Conservation (phyloP, 129 eudicot genomes). For the Arctium lappa region DNA sequence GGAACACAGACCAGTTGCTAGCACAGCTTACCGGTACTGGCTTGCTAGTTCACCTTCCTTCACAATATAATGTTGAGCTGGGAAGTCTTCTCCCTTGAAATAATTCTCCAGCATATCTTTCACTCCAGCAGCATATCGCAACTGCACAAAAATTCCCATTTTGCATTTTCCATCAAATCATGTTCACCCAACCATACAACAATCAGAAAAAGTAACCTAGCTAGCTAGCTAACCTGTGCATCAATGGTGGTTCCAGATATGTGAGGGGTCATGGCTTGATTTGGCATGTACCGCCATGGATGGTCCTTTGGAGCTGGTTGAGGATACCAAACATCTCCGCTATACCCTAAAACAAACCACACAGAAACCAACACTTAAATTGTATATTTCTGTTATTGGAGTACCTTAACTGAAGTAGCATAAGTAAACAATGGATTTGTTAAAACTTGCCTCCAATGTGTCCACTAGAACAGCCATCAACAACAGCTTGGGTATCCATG, state of each 20-base stretch:
- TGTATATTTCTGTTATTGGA: background rate
- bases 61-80: conserved; percentile 78
- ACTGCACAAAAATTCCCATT: conserved; percentile 33
- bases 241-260: conserved; percentile 98
- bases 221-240: conserved; percentile 56
- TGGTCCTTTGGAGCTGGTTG: conserved; percentile 99
- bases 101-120: conserved; percentile 94
- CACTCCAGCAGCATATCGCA: conserved; percentile 89
- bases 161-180: background rate
- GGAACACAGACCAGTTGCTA: background rate
- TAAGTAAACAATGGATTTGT: background rate
- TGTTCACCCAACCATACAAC: background rate
- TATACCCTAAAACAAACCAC: conserved; percentile 52
- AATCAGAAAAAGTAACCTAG: background rate
- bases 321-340: conserved; percentile 99
- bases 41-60: conserved; percentile 96
- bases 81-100: conserved; percentile 96
- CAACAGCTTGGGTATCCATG: conserved; percentile 99
- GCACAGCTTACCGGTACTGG: conserved; percentile 65
- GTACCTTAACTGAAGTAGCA: background rate
- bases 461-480: conserved; percentile 87
- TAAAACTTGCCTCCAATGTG: conserved; percentile 78
- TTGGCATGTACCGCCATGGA: conserved; percentile 99
- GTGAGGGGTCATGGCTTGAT: conserved; percentile 99
- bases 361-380: background rate